Conservation (phyloP, 495 filamentous ascomycete species). For the Penicillium macrosclerotiorum region DNA sequence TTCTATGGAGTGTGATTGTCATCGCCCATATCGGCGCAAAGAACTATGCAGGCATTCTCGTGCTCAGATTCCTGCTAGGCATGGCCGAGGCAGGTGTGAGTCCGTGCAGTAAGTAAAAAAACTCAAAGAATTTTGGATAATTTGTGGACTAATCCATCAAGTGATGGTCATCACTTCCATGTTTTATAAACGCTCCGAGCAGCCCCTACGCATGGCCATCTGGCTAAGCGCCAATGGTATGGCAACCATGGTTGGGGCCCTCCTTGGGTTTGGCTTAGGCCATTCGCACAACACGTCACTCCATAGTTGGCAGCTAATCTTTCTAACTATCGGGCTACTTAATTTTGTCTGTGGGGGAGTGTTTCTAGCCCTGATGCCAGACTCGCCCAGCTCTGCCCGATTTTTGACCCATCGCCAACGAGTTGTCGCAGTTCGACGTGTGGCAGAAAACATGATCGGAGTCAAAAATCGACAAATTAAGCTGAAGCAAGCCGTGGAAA, state of each 20-base stretch:
- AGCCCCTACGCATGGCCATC: slow-evolving; percentile 58
- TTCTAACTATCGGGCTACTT: slow-evolving; percentile 51
- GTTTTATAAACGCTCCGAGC: slow-evolving; percentile 68
- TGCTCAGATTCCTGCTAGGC: slow-evolving; percentile 61
- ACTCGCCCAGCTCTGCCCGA: slow-evolving; percentile 40
- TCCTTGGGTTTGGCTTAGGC: slow-evolving; percentile 54
- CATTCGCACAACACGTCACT: slow-evolving; percentile 41
- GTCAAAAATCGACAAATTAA: slow-evolving; percentile 42
- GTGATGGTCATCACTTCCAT: slow-evolving; percentile 59
- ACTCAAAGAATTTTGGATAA: too few species aligned
- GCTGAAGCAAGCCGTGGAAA: slow-evolving; percentile 35
- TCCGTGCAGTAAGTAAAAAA: slow-evolving; percentile 41
- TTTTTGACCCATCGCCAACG: slow-evolving; percentile 44
- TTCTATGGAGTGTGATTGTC: slow-evolving; percentile 57
- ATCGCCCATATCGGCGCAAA: slow-evolving; percentile 56
- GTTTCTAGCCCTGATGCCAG: slow-evolving; percentile 41
- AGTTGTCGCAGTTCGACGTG: slow-evolving; percentile 40
- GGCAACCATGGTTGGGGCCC: slow-evolving; percentile 51
- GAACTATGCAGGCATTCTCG: slow-evolving; percentile 55
- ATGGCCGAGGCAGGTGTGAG: slow-evolving; percentile 63
- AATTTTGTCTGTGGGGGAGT: slow-evolving; percentile 44
- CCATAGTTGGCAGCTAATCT: slow-evolving; percentile 55
- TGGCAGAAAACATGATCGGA: slow-evolving; percentile 51
- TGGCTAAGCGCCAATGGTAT: slow-evolving; percentile 65
- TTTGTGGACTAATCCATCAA: too few species aligned